phyloP scores from a whole-genome alignment of 306 rosid genomes.

The Cucurbita pepo region DNA sequence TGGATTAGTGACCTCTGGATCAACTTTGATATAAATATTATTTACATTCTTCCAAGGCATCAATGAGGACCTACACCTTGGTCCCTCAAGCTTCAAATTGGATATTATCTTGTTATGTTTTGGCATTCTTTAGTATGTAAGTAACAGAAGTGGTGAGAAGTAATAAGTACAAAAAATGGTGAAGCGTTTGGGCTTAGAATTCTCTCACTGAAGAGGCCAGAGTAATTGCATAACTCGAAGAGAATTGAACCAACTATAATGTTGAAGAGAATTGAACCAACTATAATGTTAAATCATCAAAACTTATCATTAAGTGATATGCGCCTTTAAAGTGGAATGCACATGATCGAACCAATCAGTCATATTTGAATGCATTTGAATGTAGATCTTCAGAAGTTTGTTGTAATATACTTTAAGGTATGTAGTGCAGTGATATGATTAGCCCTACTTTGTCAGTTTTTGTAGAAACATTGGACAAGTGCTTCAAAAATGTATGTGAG shows the following conservation, averaged over 20 bases:
- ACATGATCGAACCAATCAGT: no score
- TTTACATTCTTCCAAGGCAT: neutral
- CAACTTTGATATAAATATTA: neutral
- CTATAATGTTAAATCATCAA: no score
- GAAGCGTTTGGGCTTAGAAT: neutral
- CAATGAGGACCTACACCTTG: neutral
- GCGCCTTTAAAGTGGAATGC: neutral
- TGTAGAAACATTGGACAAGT: constrained; percentile 92
- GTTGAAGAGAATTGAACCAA: neutral
- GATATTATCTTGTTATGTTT: neutral
- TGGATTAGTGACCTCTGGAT: neutral
- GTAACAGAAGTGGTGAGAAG: neutral
- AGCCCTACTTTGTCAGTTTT: constrained; percentile 47
- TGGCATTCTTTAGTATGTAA: neutral
- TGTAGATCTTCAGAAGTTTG: neutral
- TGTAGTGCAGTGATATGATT: neutral
- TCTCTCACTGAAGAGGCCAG: neutral
- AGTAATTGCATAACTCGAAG: neutral
- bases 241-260: neutral
- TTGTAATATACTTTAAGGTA: neutral
- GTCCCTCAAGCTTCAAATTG: neutral
- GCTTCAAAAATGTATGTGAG: constrained; percentile 95
- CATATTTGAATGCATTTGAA: neutral
- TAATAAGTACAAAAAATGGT: neutral
- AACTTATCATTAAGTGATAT: neutral